Conservation (phyloP, 1,139 yeast species). For the Torulaspora pretoriensis region DNA sequence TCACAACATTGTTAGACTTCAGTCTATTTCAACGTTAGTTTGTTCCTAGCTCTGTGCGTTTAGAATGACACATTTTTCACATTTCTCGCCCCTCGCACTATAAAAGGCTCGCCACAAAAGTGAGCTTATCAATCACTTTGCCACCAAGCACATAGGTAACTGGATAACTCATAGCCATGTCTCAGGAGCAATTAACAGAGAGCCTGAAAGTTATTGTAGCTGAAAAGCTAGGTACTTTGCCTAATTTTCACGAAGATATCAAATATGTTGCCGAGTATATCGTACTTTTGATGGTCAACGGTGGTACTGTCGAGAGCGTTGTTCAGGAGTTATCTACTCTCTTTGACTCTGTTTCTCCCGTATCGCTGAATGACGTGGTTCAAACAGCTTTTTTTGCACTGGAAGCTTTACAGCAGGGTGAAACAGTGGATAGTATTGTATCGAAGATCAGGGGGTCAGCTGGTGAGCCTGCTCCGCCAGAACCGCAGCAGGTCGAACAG, state of each 20-base stretch:
- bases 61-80: no score
- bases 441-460: slow-evolving; percentile 29
- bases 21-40: no score
- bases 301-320: slow-evolving; percentile 62
- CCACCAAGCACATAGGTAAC: not conserved
- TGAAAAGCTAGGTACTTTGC: slow-evolving; percentile 35
- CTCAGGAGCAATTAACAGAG: slow-evolving; percentile 34
- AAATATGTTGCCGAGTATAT: slow-evolving; percentile 78
- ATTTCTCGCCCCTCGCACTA: no score
- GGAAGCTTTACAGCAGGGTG: slow-evolving; percentile 41
- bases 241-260: slow-evolving; percentile 57
- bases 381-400: slow-evolving; percentile 55
- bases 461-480: slow-evolving; percentile 17
- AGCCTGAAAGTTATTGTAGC: slow-evolving; percentile 38
- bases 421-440: slow-evolving; percentile 32
- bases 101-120: no score
- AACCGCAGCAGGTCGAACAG: slow-evolving; percentile 16
- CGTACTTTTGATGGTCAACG: slow-evolving; percentile 65
- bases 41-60: no score
- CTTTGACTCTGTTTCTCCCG: slow-evolving; percentile 61
- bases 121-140: not conserved
- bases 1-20: no score
- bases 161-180: slow-evolving; percentile 20
- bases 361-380: slow-evolving; percentile 38
- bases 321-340: slow-evolving; percentile 59